Evolutionary conservation across 306 rosid species (phyloP), one percentile per base, ranked within the genome.

Genomic region (Begonia peltatifolia): DNA sequence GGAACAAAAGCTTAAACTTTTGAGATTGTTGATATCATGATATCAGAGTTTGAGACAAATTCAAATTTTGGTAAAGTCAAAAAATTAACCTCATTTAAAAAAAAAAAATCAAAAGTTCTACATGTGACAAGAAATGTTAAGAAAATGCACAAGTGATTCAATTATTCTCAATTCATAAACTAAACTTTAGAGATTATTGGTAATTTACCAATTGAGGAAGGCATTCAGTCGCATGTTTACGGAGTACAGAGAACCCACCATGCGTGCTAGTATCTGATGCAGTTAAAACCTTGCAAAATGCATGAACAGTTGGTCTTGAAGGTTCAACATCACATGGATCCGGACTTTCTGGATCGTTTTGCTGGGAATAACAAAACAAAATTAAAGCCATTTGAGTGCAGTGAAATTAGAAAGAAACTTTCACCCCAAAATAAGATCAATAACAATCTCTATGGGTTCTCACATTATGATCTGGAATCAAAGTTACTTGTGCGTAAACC

Each of bases 261-360:
- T 90, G 97, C 15, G 97, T 90, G 68, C 97, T 90, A 0, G 97
- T 90, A 73, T 90, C 97, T 1, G 95, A 90, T 2, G 95, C 94
- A 10, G 97, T 90, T 42, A 90, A 70, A 46, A 86, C 82, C 78
- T 90, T 90, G 76, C 76, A 68, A 79, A 90, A 90, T 0, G 87
- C 55, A 66, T 83, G 81, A 44, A 79, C 77, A 1, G 52, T 60
- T 0, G 84, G 76, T 56, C 71, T 78, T 14, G 65, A 71, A 63
- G 51, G 61, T 50, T 83, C 94, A n/a, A 58, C 41, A 35, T 42
- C 41, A 53, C 64, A 41, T 12, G 75, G 73, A 61, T 86, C 94
- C 25, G 77, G 79, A 50, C 49, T 67, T 2, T 73, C 36, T 52
- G 94, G 90, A 67, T 80, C 84, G 18, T 44, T 54, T 90, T 74